Base-by-base conservation (phyloP, 2,329 filamentous ascomycete species). In the Neurospora sp. region DNA sequence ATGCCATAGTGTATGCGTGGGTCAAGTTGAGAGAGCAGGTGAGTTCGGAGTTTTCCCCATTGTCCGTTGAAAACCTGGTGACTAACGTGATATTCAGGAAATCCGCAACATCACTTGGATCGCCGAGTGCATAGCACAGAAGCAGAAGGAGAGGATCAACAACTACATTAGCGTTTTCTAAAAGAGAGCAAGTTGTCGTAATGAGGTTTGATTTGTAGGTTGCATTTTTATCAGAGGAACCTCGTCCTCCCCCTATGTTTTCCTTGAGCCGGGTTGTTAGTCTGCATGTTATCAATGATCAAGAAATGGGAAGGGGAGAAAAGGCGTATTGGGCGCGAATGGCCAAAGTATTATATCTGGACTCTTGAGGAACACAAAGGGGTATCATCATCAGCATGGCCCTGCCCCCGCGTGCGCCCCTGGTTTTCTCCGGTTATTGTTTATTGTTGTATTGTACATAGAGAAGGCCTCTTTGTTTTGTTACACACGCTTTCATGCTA, bases 71-170 rank as follows among this genome's bases (percentile, higher is more conserved):
- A 4, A 23, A 33, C 1, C 17, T 33, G n/a, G 43, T 69, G 68
- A 69, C 78, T 82, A 77, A 85, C 77, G 36, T 15, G 52, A 4
- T 23, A 3, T 23, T 6, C 72, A 98, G 94, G 96, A 99, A 91
- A 97, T 98, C 77, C 92, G 96, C 74, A 99, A 99, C 82, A 97
- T 99, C 78, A 98, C 96, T 68, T 99, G 96, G 96, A 99, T 99
- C 81, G 91, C 96, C 28, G 96, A 99, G 82, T 99, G 96, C 83
- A 99, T 99, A 87, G 96, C 96, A 69, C 96, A 99, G 83, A 97
- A 97, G 84, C 96, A 99, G 83, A 99, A 99, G 85, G 96, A 99
- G 82, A 89, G 96, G 79, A 98, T 99, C 80, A 92, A 92, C 76
- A 99, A 98, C 83, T 99, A 97, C 82, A 99, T 99, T 80, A 97